Base-by-base conservation (phyloP, 2,329 filamentous ascomycete genomes). In the Epicoccum nigrum region DNA sequence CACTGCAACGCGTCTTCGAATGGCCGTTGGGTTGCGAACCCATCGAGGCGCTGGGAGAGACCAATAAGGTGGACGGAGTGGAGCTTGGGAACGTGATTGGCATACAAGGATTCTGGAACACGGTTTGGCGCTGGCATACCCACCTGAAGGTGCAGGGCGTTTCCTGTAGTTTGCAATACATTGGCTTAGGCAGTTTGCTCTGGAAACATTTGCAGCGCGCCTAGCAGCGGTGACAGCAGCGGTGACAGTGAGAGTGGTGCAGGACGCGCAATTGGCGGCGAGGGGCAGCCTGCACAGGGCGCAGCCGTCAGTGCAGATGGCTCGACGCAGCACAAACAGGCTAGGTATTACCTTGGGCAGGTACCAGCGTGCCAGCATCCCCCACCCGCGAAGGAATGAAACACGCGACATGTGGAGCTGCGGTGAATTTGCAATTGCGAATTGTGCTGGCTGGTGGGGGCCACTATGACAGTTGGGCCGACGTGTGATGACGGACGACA, bases 1-100 rank as follows among this genome's bases (percentile, higher is more conserved):
- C 40, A n/a, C 48, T 23, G 23, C 28, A 11, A 30, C 28, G 28
- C 28, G 28, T 30, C 28, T 48, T 20, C 55, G 53, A 54, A 54
- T 56, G 49, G 57, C 56, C 46, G 56, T 48, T 58, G 59, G 49
- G 59, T 59, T 62, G 56, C 57, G 60, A 51, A 48, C 30, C 42
- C 32, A 44, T 55, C 54, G 58, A 61, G 62, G 67, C 66, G 68
- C 60, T 53, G 28, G 49, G 38, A 25, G 39, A 20, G 57, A 50
- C 69, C 65, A 72, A 71, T 72, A 51, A 51, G 34, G 38, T 17
- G 52, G 56, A 16, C 11, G 43, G 45, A 51, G 40, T 46, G 54
- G 57, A 50, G 15, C 44, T 54, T 47, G 50, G 17, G 43, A 44
- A 37, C 51, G 41, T 68, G 63, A 68, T 70, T 69, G 53, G 67